Conservation (phyloP, 345 rosid species). For the Ceriops zippeliana region DNA sequence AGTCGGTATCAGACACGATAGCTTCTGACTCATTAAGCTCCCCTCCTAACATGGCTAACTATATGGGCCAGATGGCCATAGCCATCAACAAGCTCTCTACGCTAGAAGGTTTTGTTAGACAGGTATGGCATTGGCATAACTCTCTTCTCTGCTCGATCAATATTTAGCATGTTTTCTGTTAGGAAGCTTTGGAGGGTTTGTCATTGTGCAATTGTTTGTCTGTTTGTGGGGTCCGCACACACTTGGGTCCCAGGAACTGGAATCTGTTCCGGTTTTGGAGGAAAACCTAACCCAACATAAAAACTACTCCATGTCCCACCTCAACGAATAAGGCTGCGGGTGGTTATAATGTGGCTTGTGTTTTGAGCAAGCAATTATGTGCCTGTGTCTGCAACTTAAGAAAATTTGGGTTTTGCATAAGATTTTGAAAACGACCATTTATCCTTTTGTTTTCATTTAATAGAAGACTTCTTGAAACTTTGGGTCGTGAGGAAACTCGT, state of each 20-base stretch:
- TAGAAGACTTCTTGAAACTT: too few relatives aligned
- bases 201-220: too few relatives aligned
- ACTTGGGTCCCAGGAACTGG: conserved; percentile 13
- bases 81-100: conserved; percentile 96
- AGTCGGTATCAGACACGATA: conserved; percentile 75
- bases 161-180: neutral
- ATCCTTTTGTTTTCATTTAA: too few relatives aligned
- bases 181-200: too few relatives aligned
- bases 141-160: neutral
- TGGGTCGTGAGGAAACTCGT: too few relatives aligned
- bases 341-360: neutral
- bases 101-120: conserved; percentile 86
- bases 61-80: conserved; percentile 92
- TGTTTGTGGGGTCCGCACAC: too few relatives aligned
- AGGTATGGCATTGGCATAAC: conserved; percentile 42
- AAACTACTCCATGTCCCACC: conserved; percentile 33
- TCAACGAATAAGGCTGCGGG: conserved; percentile 12
- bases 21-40: conserved; percentile 75
- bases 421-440: neutral
- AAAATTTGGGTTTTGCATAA: conserved; percentile 3
- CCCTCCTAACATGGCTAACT: conserved; percentile 83
- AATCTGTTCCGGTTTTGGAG: conserved; percentile 29
- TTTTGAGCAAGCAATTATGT: neutral
- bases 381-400: neutral
- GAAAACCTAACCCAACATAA: conserved; percentile 32